Evolutionary conservation across 495 filamentous ascomycete genomes (phyloP).

Genomic region (Tuber borchii): DNA sequence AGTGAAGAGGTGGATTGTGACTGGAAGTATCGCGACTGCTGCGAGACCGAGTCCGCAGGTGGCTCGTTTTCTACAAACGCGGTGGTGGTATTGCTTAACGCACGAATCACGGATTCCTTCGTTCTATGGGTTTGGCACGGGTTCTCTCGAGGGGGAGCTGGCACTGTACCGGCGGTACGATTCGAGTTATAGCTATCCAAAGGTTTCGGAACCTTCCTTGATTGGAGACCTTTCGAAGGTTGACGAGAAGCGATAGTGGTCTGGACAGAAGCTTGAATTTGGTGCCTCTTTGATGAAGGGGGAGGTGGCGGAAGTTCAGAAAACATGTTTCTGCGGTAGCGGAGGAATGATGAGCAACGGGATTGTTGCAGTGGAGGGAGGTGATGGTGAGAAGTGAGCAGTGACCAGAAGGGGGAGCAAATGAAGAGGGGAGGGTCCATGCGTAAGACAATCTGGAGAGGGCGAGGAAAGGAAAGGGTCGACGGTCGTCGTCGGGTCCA

Average conservation of each 20-base stretch:
- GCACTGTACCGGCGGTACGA: neutral
- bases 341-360: neutral
- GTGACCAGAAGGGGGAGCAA: neutral
- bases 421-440: neutral
- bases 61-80: slow-evolving; percentile 20
- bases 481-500: neutral
- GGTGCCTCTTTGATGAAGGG: neutral
- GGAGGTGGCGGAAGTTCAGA: neutral
- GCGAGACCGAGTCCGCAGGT: slow-evolving; percentile 3
- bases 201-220: neutral
- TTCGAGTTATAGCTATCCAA: neutral
- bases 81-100: slow-evolving; percentile 29
- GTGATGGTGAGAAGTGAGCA: neutral
- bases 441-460: neutral
- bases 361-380: neutral
- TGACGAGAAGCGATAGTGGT: neutral
- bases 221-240: neutral
- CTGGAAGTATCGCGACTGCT: neutral
- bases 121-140: slow-evolving; percentile 7
- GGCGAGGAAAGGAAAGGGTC: neutral
- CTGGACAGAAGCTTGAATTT: neutral
- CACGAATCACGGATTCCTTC: slow-evolving; percentile 12
- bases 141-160: neutral
- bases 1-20: slow-evolving; percentile 19
- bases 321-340: neutral